phyloP scores from a whole-genome alignment of 2,329 filamentous ascomycete genomes.

The Xylogone sp. region DNA sequence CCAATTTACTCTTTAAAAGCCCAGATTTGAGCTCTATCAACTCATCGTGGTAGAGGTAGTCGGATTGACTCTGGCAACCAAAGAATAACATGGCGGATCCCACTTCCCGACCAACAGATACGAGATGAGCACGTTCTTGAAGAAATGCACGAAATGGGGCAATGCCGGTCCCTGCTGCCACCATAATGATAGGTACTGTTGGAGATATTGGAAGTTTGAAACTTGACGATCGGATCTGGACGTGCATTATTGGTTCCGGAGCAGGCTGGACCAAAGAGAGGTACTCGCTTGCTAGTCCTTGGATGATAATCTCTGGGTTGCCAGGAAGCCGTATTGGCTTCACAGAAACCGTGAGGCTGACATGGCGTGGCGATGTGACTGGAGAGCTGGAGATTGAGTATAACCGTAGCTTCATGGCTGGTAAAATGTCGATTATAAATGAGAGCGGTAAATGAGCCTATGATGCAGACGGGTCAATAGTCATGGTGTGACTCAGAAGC shows the following conservation, averaged over 20 bases:
- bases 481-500: too few species aligned
- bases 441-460: too few species aligned
- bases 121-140: constrained; percentile 16
- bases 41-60: constrained; percentile 2
- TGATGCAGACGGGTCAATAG: too few species aligned
- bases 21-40: neutral
- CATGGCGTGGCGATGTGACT: constrained; percentile 37
- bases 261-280: too few species aligned
- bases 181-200: constrained; percentile 23
- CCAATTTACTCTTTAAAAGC: too few species aligned
- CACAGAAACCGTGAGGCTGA: constrained; percentile 30
- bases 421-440: constrained; percentile 51
- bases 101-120: neutral
- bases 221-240: neutral
- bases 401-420: constrained; percentile 54
- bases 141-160: constrained; percentile 18
- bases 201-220: constrained; percentile 9
- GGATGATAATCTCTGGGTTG: too few species aligned
- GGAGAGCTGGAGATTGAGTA: constrained; percentile 60
- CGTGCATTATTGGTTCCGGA: neutral
- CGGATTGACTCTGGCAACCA: neutral
- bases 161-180: constrained; percentile 28
- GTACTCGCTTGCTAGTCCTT: too few species aligned
- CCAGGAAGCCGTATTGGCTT: too few species aligned
- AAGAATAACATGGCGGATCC: constrained; percentile 1